Conservation (phyloP, 2,329 filamentous ascomycete genomes). For the Aaosphaeria arxii region DNA sequence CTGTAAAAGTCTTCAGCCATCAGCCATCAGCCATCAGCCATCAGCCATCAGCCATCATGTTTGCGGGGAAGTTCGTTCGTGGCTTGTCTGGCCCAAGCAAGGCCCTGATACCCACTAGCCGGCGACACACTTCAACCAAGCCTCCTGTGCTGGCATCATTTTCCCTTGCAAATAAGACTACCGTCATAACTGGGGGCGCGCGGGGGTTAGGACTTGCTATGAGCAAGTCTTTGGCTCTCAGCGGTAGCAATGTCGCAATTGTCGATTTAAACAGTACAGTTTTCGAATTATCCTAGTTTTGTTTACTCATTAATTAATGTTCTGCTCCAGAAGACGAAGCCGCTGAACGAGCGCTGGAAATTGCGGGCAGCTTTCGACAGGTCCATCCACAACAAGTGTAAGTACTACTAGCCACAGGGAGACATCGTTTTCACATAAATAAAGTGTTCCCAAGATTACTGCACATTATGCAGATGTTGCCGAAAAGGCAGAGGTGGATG, state of each 20-base stretch:
- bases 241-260: conserved; percentile 56
- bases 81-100: too few relatives aligned
- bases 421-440: too few relatives aligned
- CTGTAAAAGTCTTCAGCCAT: too few relatives aligned
- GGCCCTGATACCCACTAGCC: too few relatives aligned
- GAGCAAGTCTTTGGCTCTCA: conserved; percentile 72
- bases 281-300: conserved; percentile 66
- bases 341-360: conserved; percentile 57
- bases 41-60: too few relatives aligned
- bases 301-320: conserved; percentile 46
- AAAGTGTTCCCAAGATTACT: not conserved
- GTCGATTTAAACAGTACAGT: conserved; percentile 70
- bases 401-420: too few relatives aligned
- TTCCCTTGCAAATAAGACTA: conserved; percentile 66
- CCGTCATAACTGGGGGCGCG: conserved; percentile 71
- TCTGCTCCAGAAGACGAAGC: conserved; percentile 39
- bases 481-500: conserved; percentile 64
- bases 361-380: conserved; percentile 64
- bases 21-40: too few relatives aligned
- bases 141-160: conserved; percentile 56
- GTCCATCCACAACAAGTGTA: not conserved
- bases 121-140: too few relatives aligned
- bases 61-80: too few relatives aligned
- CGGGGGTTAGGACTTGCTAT: conserved; percentile 76
- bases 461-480: conserved; percentile 73